Conservation (phyloP, 2,329 filamentous ascomycete genomes). For the Pseudogymnoascus verrucosus region DNA sequence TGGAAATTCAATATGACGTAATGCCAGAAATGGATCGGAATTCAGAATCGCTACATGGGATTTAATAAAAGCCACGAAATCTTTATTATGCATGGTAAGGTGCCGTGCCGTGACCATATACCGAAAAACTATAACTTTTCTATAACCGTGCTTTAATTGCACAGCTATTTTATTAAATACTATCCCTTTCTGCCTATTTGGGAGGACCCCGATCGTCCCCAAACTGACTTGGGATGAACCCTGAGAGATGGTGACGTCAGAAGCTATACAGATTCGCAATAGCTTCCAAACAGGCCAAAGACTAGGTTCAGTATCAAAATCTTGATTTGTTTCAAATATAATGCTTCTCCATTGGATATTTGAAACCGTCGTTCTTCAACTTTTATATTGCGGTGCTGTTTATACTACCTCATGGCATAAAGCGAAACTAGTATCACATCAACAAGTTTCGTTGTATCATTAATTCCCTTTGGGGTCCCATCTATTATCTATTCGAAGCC, state of each 20-base stretch:
- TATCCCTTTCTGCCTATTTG: neutral
- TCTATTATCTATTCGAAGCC: neutral
- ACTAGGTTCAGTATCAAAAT: neutral
- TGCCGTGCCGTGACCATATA: neutral
- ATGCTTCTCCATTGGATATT: neutral
- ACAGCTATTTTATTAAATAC: neutral
- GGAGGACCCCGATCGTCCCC: neutral
- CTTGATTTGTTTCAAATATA: neutral
- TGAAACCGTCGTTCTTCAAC: neutral
- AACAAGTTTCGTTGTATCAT: neutral
- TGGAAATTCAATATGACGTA: neutral
- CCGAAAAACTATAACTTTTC: neutral
- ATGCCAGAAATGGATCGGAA: neutral
- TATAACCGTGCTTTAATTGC: neutral
- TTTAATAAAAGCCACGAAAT: neutral
- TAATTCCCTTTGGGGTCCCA: neutral
- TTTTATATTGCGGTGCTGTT: neutral
- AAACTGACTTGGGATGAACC: neutral
- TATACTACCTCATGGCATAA: neutral
- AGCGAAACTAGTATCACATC: neutral
- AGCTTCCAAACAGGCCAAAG: constrained; percentile 4
- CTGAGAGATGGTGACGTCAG: constrained; percentile 1
- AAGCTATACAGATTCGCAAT: neutral
- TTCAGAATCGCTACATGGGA: neutral
- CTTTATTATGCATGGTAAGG: neutral